Conservation (phyloP, 768 basidiomycete species). For the Kwoniella pini region DNA sequence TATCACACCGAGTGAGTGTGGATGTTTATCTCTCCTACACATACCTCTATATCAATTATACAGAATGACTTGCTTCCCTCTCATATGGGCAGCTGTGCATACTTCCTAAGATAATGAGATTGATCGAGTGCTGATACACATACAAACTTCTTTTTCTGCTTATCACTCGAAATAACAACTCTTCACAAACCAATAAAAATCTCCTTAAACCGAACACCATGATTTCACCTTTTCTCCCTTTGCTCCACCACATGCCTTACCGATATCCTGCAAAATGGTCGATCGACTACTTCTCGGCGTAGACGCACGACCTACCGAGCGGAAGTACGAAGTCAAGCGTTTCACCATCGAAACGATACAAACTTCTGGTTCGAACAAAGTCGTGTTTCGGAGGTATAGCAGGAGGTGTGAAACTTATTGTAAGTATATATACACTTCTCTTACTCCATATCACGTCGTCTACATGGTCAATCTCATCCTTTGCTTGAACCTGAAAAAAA, state of each 20-base stretch:
- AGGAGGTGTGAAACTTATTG: too few species aligned
- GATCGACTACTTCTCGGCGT: background rate
- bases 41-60: background rate
- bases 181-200: background rate
- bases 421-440: too few species aligned
- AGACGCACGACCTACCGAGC: background rate
- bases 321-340: background rate
- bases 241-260: background rate
- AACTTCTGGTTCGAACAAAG: background rate
- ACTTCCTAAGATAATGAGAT: background rate
- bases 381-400: background rate
- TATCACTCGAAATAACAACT: background rate
- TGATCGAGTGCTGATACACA: conserved; percentile 1
- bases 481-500: background rate
- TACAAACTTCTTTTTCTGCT: conserved; percentile 9
- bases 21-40: background rate
- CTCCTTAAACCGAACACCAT: background rate
- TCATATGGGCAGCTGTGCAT: background rate
- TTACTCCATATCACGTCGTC: too few species aligned
- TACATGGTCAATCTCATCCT: background rate
- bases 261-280: background rate
- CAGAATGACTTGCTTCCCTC: background rate
- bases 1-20: background rate
- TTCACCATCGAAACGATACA: background rate
- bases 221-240: background rate